A percentile compares a stretch with the other conserved stretches of the same genome.
Conservation (phyloP, 345 rosid species). For the Citrus reticulata region DNA sequence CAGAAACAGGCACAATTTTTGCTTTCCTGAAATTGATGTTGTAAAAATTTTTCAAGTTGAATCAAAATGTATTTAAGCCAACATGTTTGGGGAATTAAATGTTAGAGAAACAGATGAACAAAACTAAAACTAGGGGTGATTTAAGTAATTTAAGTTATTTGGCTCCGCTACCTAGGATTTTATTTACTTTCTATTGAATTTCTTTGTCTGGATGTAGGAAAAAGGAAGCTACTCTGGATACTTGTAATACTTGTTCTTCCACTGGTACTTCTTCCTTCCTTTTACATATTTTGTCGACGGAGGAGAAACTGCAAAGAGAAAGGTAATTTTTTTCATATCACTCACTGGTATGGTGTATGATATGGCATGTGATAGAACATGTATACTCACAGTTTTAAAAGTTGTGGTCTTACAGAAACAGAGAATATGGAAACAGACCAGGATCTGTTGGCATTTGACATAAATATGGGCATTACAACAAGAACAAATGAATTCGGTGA, state of each 20-base stretch:
- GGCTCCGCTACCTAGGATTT: not conserved
- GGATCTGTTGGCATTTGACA: conserved; percentile 17
- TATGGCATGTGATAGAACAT: too few relatives aligned
- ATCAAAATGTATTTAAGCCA: not conserved
- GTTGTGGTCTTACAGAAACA: not conserved
- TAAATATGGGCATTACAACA: not conserved
- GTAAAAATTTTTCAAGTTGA: not conserved
- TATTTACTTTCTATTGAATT: not conserved
- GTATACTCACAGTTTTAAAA: not conserved
- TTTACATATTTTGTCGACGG: not conserved
- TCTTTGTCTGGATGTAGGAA: not conserved
- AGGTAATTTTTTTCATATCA: not conserved
- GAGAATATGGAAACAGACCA: not conserved
- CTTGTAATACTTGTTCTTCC: not conserved
- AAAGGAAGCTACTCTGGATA: not conserved
- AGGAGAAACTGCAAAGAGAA: conserved; percentile 3
- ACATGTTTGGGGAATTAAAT: not conserved
- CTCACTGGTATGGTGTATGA: not conserved
- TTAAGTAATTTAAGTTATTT: too few relatives aligned
- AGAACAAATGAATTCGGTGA: not conserved
- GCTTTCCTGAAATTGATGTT: not conserved
- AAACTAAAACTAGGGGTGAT: not conserved
- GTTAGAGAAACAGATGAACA: not conserved
- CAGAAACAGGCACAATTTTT: not conserved
- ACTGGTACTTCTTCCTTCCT: not conserved